Conservation (phyloP, 2,329 filamentous ascomycete species). For the Colletotrichum camelliae region DNA sequence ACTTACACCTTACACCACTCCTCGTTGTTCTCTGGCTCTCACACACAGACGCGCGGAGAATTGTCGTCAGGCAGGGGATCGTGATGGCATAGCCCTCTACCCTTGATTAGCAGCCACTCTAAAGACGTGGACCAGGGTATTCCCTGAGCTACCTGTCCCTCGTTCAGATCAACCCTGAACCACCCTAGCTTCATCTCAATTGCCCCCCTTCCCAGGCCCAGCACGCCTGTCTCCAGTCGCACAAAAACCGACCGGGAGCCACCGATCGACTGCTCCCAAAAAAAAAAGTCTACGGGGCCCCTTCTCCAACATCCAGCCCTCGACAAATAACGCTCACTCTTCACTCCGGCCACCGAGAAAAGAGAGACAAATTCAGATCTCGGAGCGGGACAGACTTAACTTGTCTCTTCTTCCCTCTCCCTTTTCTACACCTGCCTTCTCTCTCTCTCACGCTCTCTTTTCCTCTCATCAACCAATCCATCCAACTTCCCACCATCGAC, state of each 20-base stretch:
- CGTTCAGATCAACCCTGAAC: slow-evolving; percentile 40
- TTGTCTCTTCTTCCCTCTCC: slow-evolving; percentile 23
- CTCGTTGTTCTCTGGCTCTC: slow-evolving; percentile 10
- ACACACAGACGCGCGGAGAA: slow-evolving; percentile 39
- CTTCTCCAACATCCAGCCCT: slow-evolving; percentile 29
- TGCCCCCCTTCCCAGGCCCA: slow-evolving; percentile 40
- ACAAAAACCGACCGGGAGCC: slow-evolving; percentile 54
- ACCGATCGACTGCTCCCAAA: slow-evolving; percentile 38
- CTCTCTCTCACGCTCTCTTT: slow-evolving; percentile 19
- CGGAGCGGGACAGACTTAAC: slow-evolving; percentile 10
- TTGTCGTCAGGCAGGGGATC: slow-evolving; percentile 35
- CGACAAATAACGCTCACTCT: slow-evolving; percentile 25
- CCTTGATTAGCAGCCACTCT: slow-evolving; percentile 45
- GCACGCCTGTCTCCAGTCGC: slow-evolving; percentile 39
- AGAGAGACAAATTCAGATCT: slow-evolving; percentile 7
- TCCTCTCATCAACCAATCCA: not conserved
- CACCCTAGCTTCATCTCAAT: slow-evolving; percentile 50
- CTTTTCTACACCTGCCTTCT: not conserved
- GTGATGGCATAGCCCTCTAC: slow-evolving; percentile 36
- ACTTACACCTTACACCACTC: slow-evolving; percentile 6
- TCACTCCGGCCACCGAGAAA: slow-evolving; percentile 11
- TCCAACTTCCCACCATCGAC: not conserved
- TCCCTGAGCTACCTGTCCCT: slow-evolving; percentile 38
- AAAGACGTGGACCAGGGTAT: slow-evolving; percentile 39
- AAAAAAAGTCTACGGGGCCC: slow-evolving; percentile 30